These are phyloP conservation scores for Geosmithia morbida DNA, from an alignment of 2,329 filamentous ascomycete species.

Conservation along the genomic window DNA sequence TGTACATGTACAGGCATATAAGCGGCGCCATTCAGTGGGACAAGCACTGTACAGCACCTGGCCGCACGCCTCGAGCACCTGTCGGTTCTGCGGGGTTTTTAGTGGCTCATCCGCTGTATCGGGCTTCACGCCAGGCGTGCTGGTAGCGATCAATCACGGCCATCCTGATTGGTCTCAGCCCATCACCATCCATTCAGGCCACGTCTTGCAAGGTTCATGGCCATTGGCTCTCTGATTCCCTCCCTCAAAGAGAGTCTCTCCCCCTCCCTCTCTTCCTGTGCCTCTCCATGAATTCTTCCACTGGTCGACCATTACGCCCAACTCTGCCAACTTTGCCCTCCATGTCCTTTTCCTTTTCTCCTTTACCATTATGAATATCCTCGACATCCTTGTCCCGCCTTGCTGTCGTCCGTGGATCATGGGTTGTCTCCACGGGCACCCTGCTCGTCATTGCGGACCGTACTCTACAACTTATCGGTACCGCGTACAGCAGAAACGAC, in stretches of 20 bases:
- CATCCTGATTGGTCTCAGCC: no score
- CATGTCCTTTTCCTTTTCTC: background rate
- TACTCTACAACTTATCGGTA: background rate
- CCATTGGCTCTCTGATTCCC: no score
- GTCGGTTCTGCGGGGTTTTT: constrained; percentile 13
- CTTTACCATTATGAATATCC: background rate
- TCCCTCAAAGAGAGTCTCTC: no score
- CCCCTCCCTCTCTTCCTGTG: no score
- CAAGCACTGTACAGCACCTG: background rate
- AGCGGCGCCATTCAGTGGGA: background rate
- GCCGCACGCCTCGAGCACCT: constrained; percentile 8
- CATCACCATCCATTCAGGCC: no score
- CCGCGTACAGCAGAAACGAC: no score
- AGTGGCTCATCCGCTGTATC: constrained; percentile 9
- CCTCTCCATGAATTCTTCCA: no score
- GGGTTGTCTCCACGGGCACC: background rate
- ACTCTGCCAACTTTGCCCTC: no score
- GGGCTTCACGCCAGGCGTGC: background rate
- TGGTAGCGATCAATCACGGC: background rate
- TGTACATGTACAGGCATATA: background rate
- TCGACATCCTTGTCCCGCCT: background rate
- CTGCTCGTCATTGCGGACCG: background rate
- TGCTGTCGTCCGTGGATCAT: background rate
- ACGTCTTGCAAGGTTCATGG: no score
- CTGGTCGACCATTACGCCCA: no score